These are phyloP conservation scores for Claviceps purpurea DNA, from an alignment of 2,329 filamentous ascomycete genomes.

Conservation along the genomic window DNA sequence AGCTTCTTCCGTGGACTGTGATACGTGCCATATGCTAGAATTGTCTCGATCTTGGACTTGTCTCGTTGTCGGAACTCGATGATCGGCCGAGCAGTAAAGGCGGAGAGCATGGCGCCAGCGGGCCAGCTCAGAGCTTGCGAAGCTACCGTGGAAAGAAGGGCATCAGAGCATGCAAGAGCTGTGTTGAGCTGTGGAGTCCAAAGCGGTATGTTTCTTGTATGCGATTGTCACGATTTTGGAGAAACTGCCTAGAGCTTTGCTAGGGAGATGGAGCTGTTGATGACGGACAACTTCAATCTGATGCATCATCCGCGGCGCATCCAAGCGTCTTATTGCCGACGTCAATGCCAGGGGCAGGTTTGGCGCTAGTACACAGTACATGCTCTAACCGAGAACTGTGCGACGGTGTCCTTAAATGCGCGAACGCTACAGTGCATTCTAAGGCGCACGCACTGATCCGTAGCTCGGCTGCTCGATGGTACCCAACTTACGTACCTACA, in stretches of 20 bases:
- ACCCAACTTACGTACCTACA: too few species aligned
- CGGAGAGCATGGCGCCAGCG: conserved; percentile 69
- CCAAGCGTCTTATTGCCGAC: background rate
- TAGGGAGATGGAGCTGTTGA: background rate
- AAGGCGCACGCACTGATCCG: background rate
- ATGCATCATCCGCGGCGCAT: background rate
- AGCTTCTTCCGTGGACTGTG: background rate
- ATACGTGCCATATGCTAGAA: conserved; percentile 68
- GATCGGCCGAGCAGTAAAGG: conserved; percentile 90
- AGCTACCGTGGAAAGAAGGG: conserved; percentile 15
- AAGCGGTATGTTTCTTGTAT: background rate
- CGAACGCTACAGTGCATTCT: background rate
- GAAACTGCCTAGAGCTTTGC: background rate
- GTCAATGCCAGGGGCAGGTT: background rate
- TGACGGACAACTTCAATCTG: background rate
- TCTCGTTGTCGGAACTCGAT: conserved; percentile 93
- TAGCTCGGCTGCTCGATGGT: background rate
- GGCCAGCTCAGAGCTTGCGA: conserved; percentile 27
- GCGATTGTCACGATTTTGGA: background rate
- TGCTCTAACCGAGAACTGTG: background rate
- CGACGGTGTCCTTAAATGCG: too few species aligned
- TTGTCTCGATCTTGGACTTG: conserved; percentile 94
- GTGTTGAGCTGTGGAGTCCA: background rate
- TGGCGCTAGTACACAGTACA: background rate
- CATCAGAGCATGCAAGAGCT: background rate